Evolutionary conservation across 805 yeast genomes (phyloP), one percentile per base, ranked within the genome.

Genomic region (Cyberlindnera saturnus): DNA sequence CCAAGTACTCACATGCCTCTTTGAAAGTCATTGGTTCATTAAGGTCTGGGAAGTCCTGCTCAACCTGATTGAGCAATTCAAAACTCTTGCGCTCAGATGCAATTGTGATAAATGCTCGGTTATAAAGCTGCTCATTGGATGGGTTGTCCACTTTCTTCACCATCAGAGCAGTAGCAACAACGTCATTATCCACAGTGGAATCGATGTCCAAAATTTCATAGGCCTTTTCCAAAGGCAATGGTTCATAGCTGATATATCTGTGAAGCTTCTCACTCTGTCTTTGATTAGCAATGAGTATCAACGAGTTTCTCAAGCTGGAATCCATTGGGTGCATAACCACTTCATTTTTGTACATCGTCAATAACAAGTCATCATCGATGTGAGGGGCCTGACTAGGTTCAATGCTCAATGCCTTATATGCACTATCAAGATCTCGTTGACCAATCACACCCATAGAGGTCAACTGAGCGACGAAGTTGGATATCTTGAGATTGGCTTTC

Each of bases 111-210:
- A 86, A 62, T 1, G 89, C 79, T 44, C 82, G 70, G 38, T 77
- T 73, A 42, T 69, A 62, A 39, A 56, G 46, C 29, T 75, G 49
- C 32, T 63, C 67, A 40, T 73, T 56, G 41, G 71, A 68, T 1
- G 68, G 69, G 1, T 63, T 53, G 44, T 86, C 95, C 34, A 75
- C 75, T 2, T 72, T 55, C 46, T 80, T 79, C 35, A 83, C 69
- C 44, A 83, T 81, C 55, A 77, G 85, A 0, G 95, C 90, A 1
- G 95, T 83, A 26, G 79, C 70, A 3, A 87, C 75, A 36, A 85
- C 78, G 48, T 86, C 93, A 56, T 82, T 86, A 45, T 76, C 82
- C 13, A 80, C 77, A 0, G 69, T 62, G 1, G 70, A 68, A 41
- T 71, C 71, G 15, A 77, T 68, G 10, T 74, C 83, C 29, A 84